Conservation (phyloP, 805 yeast genomes). For the Spathaspora sp. region DNA sequence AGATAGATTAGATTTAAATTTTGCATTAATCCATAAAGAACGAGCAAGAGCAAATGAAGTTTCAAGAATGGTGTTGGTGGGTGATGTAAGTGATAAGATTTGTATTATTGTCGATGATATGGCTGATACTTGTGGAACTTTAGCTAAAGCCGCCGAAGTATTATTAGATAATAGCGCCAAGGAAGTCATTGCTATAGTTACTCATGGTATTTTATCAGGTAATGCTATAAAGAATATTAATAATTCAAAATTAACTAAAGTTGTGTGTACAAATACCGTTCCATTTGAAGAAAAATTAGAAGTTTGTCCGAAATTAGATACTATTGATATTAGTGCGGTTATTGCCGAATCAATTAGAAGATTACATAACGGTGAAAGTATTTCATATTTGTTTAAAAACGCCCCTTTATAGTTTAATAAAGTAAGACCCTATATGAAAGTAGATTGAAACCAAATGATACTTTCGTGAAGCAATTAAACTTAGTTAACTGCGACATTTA, state of each 20-base stretch:
- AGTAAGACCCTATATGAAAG: not conserved
- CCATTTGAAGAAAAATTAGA: constrained; percentile 68
- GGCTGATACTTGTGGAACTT: constrained; percentile 98
- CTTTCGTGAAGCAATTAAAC: not conserved
- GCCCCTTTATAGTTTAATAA: constrained; percentile 26
- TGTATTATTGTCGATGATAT: constrained; percentile 92
- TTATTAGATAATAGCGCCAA: constrained; percentile 77
- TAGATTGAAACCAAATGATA: too few relatives aligned
- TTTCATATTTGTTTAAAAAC: constrained; percentile 79
- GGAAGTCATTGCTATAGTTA: constrained; percentile 86
- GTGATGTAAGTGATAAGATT: constrained; percentile 80
- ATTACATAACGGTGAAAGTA: constrained; percentile 93
- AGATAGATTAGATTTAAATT: constrained; percentile 84
- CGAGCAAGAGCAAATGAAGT: constrained; percentile 94
- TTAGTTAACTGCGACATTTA: not conserved
- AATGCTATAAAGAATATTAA: constrained; percentile 73
- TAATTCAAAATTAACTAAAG: constrained; percentile 60
- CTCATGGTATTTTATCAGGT: constrained; percentile 92
- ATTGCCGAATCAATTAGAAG: constrained; percentile 93
- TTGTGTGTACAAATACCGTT: constrained; percentile 91
- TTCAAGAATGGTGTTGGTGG: constrained; percentile 91
- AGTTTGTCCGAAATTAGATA: constrained; percentile 65
- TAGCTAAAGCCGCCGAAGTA: constrained; percentile 91
- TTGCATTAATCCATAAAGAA: constrained; percentile 95
- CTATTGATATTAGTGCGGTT: constrained; percentile 80